phyloP scores from a whole-genome alignment of 208 protist genomes.

The Leishmania gerbilli region DNA sequence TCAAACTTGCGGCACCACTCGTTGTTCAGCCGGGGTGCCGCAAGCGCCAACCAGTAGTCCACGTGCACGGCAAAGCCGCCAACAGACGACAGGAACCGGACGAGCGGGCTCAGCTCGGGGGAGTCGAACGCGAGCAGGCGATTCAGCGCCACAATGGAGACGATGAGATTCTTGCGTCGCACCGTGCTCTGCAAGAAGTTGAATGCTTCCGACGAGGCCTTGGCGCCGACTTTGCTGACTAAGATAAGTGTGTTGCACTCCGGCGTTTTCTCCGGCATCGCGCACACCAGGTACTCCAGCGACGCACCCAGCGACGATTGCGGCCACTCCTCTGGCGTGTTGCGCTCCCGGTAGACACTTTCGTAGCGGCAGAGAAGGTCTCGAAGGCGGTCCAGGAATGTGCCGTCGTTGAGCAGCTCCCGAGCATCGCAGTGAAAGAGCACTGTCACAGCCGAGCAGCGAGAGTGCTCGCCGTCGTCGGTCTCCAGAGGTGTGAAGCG shows the following conservation, averaged over 20 bases:
- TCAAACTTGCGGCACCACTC: conserved; percentile 85
- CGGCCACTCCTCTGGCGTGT: conserved; percentile 49
- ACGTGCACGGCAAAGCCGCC: conserved; percentile 82
- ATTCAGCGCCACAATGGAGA: conserved; percentile 77
- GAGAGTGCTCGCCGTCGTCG: conserved; percentile 17
- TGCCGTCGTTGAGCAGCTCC: conserved; percentile 46
- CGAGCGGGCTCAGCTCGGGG: conserved; percentile 60
- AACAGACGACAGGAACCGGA: conserved; percentile 70
- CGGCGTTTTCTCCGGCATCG: conserved; percentile 53
- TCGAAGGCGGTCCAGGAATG: conserved; percentile 51
- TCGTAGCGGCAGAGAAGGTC: conserved; percentile 67
- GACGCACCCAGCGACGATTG: conserved; percentile 53
- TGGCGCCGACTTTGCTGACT: conserved; percentile 55
- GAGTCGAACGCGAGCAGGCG: conserved; percentile 57
- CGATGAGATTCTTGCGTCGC: conserved; percentile 84
- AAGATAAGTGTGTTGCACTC: conserved; percentile 79
- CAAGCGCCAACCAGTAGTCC: conserved; percentile 84
- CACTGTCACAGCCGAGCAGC: conserved; percentile 45
- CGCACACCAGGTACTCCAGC: conserved; percentile 72
- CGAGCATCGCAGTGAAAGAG: conserved; percentile 57
- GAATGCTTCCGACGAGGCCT: conserved; percentile 45
- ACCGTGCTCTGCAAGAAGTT: conserved; percentile 73
- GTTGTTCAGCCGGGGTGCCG: conserved; percentile 56
- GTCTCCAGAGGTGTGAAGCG: conserved; percentile 44
- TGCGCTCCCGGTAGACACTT: conserved; percentile 48